A percentile compares a stretch with the other conserved stretches of the same genome.
These are phyloP conservation scores for Viola pubescens DNA, from an alignment of 441 rosid species.

Conservation along the genomic window DNA sequence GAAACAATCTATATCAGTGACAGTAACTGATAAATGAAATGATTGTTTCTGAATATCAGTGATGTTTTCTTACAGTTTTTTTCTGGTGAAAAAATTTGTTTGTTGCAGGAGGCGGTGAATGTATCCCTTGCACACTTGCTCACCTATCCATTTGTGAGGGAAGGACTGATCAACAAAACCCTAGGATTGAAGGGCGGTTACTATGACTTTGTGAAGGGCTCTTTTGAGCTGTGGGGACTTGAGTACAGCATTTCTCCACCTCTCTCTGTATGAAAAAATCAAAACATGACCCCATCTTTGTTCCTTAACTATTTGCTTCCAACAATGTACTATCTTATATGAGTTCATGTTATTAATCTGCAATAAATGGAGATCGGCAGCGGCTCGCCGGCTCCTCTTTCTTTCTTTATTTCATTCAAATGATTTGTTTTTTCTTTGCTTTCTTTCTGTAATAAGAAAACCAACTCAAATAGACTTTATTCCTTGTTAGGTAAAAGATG, in stretches of 20 bases:
- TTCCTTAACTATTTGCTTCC: conserved; percentile 5
- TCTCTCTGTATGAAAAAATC: conserved; percentile 43
- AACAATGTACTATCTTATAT: conserved; percentile 17
- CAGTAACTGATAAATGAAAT: too few relatives aligned
- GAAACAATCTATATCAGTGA: too few relatives aligned
- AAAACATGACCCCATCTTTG: conserved; percentile 13
- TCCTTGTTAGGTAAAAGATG: conserved; percentile 57
- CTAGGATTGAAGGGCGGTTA: conserved; percentile 65
- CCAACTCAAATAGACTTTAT: conserved; percentile 24
- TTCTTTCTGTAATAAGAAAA: not conserved
- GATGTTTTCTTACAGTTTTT: too few relatives aligned
- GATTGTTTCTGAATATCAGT: too few relatives aligned
- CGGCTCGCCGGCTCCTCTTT: conserved; percentile 1
- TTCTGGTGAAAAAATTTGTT: not conserved
- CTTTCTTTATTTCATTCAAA: not conserved
- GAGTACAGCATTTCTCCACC: conserved; percentile 42
- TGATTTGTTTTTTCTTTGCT: not conserved
- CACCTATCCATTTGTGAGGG: conserved; percentile 80
- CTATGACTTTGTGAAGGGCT: conserved; percentile 62
- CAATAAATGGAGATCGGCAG: conserved; percentile 12
- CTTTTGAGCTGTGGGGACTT: conserved; percentile 82
- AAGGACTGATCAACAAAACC: conserved; percentile 54
- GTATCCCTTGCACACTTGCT: conserved; percentile 69
- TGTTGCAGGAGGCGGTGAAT: conserved; percentile 83
- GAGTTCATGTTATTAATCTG: conserved; percentile 18